Evolutionary conservation across 768 basidiomycete species (phyloP).

Genomic region (Russula brevipes): DNA sequence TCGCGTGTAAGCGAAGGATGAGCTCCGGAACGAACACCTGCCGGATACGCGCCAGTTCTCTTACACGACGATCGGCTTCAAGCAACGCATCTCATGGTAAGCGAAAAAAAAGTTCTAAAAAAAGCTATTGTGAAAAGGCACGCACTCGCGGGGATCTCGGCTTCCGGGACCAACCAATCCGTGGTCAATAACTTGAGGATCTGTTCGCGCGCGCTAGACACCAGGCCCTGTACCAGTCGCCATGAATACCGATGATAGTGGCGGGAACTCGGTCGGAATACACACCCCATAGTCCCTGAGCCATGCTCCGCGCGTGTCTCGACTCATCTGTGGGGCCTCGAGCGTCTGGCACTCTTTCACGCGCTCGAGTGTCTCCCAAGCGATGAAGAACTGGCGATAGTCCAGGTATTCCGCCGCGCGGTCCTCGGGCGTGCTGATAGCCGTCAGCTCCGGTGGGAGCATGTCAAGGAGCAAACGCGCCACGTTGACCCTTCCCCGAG

Average conservation of each 20-base stretch:
- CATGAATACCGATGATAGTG: not conserved
- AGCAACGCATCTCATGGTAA: not conserved
- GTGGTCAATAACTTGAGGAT: constrained; percentile 67
- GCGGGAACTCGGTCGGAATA: constrained; percentile 7
- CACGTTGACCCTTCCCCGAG: constrained; percentile 65
- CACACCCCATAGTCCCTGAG: constrained; percentile 57
- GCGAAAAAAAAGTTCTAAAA: not conserved
- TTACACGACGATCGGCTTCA: constrained; percentile 48
- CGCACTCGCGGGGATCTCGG: constrained; percentile 30
- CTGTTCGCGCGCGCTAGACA: constrained; percentile 60
- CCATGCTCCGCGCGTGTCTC: constrained; percentile 58
- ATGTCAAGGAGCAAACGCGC: constrained; percentile 55
- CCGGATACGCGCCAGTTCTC: constrained; percentile 75
- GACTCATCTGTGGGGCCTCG: constrained; percentile 52
- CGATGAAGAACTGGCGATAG: constrained; percentile 72
- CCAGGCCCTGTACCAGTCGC: constrained; percentile 39
- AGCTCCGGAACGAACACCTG: constrained; percentile 89
- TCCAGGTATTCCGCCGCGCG: constrained; percentile 70
- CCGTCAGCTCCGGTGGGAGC: constrained; percentile 59
- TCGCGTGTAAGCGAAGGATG: constrained; percentile 74
- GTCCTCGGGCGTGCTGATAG: constrained; percentile 63
- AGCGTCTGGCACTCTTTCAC: constrained; percentile 57
- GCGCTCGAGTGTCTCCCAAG: constrained; percentile 61
- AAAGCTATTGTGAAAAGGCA: not conserved
- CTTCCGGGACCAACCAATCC: constrained; percentile 68